Percentiles rank a stretch among this genome's conserved stretches.
phyloP scores from a whole-genome alignment of 208 protist genomes.

The Acanthamoeba lenticulata region DNA sequence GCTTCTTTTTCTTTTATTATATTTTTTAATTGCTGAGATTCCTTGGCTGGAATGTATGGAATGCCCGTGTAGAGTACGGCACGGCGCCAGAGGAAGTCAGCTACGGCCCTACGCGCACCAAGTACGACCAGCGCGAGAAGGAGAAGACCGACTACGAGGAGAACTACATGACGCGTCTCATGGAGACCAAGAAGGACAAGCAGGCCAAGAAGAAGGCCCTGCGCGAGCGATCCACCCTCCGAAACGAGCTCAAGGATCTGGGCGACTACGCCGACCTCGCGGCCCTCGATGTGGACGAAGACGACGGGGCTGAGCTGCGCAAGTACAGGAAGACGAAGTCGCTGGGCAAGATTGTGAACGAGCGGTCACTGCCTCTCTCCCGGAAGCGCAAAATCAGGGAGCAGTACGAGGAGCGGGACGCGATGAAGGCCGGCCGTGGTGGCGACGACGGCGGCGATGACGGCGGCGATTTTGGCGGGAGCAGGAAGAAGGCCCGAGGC shows the following conservation, averaged over 20 bases:
- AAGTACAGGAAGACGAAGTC: slow-evolving; percentile 30
- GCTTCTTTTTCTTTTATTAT: not conserved
- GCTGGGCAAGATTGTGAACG: slow-evolving; percentile 25
- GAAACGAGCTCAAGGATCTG: slow-evolving; percentile 32
- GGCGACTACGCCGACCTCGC: slow-evolving; percentile 48
- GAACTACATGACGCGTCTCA: slow-evolving; percentile 65
- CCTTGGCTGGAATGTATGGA: not conserved
- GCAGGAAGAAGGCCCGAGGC: not conserved
- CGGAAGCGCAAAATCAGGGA: not conserved
- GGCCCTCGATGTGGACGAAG: not conserved
- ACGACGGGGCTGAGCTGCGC: not conserved
- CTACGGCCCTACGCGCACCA: not conserved
- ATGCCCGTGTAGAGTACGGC: slow-evolving; percentile 22
- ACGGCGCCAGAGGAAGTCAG: slow-evolving; percentile 67
- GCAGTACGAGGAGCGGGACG: not conserved
- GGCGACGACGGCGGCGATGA: not conserved
- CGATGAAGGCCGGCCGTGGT: not conserved
- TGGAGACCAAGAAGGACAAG: slow-evolving; percentile 69
- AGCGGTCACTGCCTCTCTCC: not conserved
- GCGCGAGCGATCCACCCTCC: slow-evolving; percentile 26
- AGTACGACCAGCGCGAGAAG: slow-evolving; percentile 42
- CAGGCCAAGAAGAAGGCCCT: slow-evolving; percentile 33
- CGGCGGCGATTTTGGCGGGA: not conserved
- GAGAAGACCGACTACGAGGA: slow-evolving; percentile 70
- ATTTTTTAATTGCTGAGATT: not conserved